Base-by-base conservation (phyloP, 352 stramenopile species). In the Phytophthora boehmeriae region DNA sequence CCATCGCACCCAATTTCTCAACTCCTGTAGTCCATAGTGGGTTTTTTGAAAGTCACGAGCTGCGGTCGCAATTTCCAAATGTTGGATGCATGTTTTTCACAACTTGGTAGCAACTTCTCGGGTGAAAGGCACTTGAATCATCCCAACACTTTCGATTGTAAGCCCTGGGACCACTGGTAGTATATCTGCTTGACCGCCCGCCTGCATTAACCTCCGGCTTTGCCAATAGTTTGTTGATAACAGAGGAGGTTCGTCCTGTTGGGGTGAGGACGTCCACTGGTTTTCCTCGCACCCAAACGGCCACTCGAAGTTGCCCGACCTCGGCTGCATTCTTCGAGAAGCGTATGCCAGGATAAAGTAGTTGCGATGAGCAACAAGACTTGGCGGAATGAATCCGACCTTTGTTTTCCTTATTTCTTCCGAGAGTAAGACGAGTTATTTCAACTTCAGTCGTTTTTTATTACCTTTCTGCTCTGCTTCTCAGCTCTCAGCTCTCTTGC, bases 31-130 rank as follows among this genome's bases (percentile, higher is more conserved):
- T 23, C 53, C 53, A 61, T 11, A 46, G 28, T 16, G 42, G 42
- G 43, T 54, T 61, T n/a, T 9, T 25, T 2, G 5, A 61, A 6
- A 2, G 19, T 53, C 11, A 54, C 53, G n/a, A 44, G 38, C 30
- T 47, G 19, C n/a, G 42, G 42, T 17, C 16, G 14, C 11, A 63
- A 17, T 28, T 56, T 47, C 55, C 55, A 56, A 48, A 25, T 56
- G 34, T 50, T 55, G 43, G 13, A n/a, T 44, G n/a, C n/a, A n/a
- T n/a, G n/a, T n/a, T n/a, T n/a, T n/a, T n/a, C n/a, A n/a, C n/a
- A n/a, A n/a, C n/a, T n/a, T n/a, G n/a, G n/a, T n/a, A n/a, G n/a
- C n/a, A n/a, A n/a, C n/a, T n/a, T 20, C n/a, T 34, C 13, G 45
- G 32, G 8, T 8, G 45, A 38, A 5, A n/a, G 13, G n/a, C n/a